These are phyloP conservation scores for Cucurbita ficifolia DNA, from an alignment of 306 rosid species.

Conservation along the genomic window DNA sequence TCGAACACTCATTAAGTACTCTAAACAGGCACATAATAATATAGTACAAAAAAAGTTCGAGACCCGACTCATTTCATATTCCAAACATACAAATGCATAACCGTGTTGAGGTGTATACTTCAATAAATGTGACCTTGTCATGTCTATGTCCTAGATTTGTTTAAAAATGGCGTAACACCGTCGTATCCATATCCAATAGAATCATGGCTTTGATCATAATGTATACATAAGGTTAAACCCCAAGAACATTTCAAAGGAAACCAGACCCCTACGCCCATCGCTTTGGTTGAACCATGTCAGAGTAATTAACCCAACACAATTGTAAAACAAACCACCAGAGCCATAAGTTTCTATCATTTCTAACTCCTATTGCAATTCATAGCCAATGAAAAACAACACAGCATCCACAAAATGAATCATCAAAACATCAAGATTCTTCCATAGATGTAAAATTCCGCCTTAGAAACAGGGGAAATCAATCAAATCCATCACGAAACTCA, in stretches of 20 bases:
- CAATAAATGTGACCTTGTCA: too few species aligned
- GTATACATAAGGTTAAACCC: not conserved
- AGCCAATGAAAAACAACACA: not conserved
- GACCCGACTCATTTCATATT: too few species aligned
- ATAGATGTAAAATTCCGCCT: not conserved
- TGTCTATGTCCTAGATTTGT: too few species aligned
- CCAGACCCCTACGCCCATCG: not conserved
- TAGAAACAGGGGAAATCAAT: not conserved
- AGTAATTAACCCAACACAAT: not conserved
- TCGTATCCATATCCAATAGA: too few species aligned
- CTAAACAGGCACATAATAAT: too few species aligned
- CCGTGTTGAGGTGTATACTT: too few species aligned
- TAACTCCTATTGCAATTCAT: not conserved
- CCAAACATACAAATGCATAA: too few species aligned
- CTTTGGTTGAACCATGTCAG: not conserved
- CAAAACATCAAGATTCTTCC: not conserved
- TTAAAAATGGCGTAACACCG: too few species aligned
- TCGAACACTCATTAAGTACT: too few species aligned
- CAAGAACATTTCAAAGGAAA: not conserved
- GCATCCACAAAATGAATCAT: not conserved
- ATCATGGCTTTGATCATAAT: not conserved
- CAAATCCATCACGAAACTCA: not conserved
- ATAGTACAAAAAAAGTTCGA: too few species aligned
- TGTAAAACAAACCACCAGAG: not conserved
- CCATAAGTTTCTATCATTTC: not conserved